Evolutionary conservation across 441 rosid genomes (phyloP), one percentile per base, ranked within the genome.

Genomic region (Breynia disticha): DNA sequence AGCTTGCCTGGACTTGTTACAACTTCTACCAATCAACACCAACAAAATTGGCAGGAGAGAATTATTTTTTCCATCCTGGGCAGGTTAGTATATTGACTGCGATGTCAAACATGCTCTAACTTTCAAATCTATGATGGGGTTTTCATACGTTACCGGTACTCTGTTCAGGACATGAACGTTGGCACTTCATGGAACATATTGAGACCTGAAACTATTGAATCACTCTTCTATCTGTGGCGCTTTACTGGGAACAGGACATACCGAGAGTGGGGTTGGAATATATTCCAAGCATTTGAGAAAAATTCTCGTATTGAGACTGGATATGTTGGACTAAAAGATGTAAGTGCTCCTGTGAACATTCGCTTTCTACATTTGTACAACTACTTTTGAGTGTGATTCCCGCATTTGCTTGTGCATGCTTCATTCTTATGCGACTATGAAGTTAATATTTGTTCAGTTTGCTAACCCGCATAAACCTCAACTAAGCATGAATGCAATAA

Each of bases 1-100:
- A 93, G 97, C 99, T 93, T 74, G 97, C 87, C 16, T 83, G 95
- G 95, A 93, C 99, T 8, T 93, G 99, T 62, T 93, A 89, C 69
- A 93, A 86, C 65, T 87, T 93, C 63, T 89, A 93, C 70, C 89
- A 80, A 66, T 79, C 88, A 21, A 87, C 99, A 21, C 86, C 90
- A 35, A 86, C 97, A 63, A 93, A 89, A 77, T 71, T 89, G 69
- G 97, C 97, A 4, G 99, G 96, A 63, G 99, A 93, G 79, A 93
- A 84, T 61, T 93, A 93, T 62, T 85, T 79, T 74, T 93, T 93
- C 74, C 76, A 56, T 55, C 43, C 81, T 45, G 99, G 95, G 42
- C 56, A 75, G 90, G 96, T 84, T 54, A 50, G 79, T 46, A 58
- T 46, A 46, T 11, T 50, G 19, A n/a, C 10, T 21, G 43, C 54